Evolutionary conservation across 108 stramenopile genomes (phyloP), one percentile per base, ranked within the genome.

Genomic region (Cyclotella kingstonii): DNA sequence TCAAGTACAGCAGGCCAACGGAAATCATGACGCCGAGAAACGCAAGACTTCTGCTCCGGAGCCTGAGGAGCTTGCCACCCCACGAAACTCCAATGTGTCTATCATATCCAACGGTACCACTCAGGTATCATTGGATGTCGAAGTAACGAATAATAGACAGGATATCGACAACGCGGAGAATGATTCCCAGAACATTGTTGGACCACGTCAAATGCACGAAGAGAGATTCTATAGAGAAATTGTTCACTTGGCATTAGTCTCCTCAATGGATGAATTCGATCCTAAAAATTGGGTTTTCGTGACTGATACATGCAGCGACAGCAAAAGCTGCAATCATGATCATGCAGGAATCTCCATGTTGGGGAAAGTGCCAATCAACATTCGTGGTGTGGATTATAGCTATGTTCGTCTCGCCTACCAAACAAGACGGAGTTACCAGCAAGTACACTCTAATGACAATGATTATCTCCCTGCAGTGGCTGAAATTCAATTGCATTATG

Each of bases 201-300:
- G 7, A 38, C 14, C 28, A 39, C 35, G 19, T 41, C 19, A 15
- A 6, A 48, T 60, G 44, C 57, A 45, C 30, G 40, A 30, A 67
- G 80, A 92, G 73, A 67, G 91, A 59, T 89, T 92, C 53, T 66
- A 84, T 30, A 62, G 91, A 43, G 91, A 92, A 78, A 87, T 92
- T 50, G 76, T 89, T 15, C 57, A 80, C 14, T 60, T 73, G 35
- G 42, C 50, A 41, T 10, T 73, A 12, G 4, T 50, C 17, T 34
- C 39, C 0, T 49, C 66, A 6, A 18, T 35, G 14, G 8, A 39
- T 46, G 19, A 26, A 4, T 41, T 62, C 12, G 45, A 59, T n/a
- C 8, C 10, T 25, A 41, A 33, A 14, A 18, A 40, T 4, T 67
- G 66, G 66, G 27, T 46, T n/a, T n/a, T n/a, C n/a, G n/a, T n/a